A percentile compares a stretch with the other conserved stretches of the same genome.
These are phyloP conservation scores for Hanseniaspora gamundiae DNA, from an alignment of 1,139 yeast species.

Conservation along the genomic window DNA sequence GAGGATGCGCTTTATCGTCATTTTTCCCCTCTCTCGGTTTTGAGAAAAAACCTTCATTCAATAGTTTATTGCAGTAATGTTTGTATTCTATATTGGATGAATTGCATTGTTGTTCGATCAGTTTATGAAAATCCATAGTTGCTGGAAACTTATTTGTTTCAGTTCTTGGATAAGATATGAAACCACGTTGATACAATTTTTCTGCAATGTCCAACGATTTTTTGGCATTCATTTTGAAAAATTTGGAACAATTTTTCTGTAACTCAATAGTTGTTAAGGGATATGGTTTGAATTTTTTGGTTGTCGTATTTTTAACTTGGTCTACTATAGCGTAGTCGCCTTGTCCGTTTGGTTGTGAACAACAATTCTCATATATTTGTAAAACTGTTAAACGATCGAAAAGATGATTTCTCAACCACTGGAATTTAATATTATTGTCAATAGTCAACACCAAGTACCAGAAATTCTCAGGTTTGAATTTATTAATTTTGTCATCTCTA, in stretches of 20 bases:
- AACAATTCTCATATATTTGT: constrained; percentile 54
- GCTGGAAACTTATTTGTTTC: constrained; percentile 84
- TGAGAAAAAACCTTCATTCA: constrained; percentile 31
- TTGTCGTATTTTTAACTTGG: constrained; percentile 46
- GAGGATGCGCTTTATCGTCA: constrained; percentile 97
- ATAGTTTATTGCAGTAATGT: constrained; percentile 30
- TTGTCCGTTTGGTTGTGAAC: no score
- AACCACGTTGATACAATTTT: constrained; percentile 71
- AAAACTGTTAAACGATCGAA: constrained; percentile 62
- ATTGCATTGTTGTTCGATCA: constrained; percentile 49
- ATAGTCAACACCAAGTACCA: constrained; percentile 59
- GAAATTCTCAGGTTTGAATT: constrained; percentile 64
- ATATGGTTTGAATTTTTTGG: constrained; percentile 67
- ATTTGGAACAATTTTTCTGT: constrained; percentile 73
- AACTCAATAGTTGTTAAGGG: constrained; percentile 94
- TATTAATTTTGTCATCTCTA: constrained; percentile 61
- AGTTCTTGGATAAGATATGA: constrained; percentile 90
- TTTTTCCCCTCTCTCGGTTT: constrained; percentile 69
- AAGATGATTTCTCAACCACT: constrained; percentile 59
- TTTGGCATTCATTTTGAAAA: constrained; percentile 71
- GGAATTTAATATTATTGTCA: constrained; percentile 23
- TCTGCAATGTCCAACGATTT: constrained; percentile 78
- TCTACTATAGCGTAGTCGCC: constrained; percentile 38
- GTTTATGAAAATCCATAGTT: constrained; percentile 51
- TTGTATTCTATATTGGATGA: constrained; percentile 19